Evolutionary conservation across 2,329 filamentous ascomycete species (phyloP).

Genomic region (Monilinia polystroma): DNA sequence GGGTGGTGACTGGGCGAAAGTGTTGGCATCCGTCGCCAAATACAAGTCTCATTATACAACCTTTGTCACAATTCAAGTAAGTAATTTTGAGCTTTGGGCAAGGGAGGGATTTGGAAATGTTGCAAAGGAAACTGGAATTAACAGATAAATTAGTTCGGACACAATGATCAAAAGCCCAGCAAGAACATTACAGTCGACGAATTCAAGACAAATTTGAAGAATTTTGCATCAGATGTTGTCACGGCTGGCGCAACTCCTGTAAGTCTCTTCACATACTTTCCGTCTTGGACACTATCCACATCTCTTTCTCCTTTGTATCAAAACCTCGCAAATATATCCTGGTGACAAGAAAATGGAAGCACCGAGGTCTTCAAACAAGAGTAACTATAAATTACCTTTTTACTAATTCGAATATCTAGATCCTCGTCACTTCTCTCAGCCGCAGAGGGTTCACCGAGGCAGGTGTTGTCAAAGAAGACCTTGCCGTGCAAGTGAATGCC

Average conservation of each 20-base stretch:
- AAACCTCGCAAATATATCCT: background rate
- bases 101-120: background rate
- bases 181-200: slow-evolving; percentile 43
- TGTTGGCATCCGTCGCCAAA: slow-evolving; percentile 43
- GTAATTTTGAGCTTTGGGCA: background rate
- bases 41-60: slow-evolving; percentile 42
- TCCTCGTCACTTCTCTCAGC: slow-evolving; percentile 49
- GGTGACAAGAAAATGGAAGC: background rate
- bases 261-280: background rate
- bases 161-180: slow-evolving; percentile 52
- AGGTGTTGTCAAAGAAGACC: slow-evolving; percentile 44
- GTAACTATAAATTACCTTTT: background rate
- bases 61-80: slow-evolving; percentile 51
- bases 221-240: slow-evolving; percentile 39
- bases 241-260: slow-evolving; percentile 39
- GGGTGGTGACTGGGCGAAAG: slow-evolving; percentile 48
- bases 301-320: background rate
- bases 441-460: slow-evolving; percentile 45
- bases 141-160: slow-evolving; percentile 44
- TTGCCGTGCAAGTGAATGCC: slow-evolving; percentile 43
- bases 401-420: slow-evolving; percentile 41
- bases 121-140: background rate
- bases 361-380: too few species aligned
- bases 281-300: too few species aligned
- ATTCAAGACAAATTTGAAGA: slow-evolving; percentile 47